These are phyloP conservation scores for Adansonia grandidieri DNA, from an alignment of 441 rosid genomes.

Conservation along the genomic window DNA sequence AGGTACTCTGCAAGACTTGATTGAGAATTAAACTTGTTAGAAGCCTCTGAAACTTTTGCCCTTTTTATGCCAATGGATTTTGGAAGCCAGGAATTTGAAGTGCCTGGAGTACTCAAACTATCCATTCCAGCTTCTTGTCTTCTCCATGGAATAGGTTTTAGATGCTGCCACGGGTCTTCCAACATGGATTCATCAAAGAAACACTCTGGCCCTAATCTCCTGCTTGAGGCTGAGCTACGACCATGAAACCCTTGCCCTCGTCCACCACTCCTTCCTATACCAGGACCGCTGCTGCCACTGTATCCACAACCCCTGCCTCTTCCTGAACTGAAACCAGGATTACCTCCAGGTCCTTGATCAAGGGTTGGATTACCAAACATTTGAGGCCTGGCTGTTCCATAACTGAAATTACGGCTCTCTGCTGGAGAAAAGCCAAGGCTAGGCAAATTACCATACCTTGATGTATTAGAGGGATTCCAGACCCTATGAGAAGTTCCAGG, in stretches of 20 bases:
- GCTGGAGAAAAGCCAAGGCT: constrained; percentile 39
- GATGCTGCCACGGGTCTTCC: constrained; percentile 74
- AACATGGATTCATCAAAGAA: constrained; percentile 66
- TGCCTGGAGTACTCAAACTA: constrained; percentile 29
- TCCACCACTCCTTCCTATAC: constrained; percentile 46
- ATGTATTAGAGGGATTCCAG: constrained; percentile 35
- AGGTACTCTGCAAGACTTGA: constrained; percentile 82
- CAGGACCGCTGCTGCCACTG: constrained; percentile 39
- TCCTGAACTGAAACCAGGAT: constrained; percentile 41
- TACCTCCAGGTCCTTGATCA: constrained; percentile 34
- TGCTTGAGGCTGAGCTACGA: constrained; percentile 31
- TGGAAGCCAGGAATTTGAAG: constrained; percentile 66
- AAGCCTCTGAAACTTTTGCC: constrained; percentile 48
- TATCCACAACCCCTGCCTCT: constrained; percentile 50
- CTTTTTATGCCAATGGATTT: constrained; percentile 52
- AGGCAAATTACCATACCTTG: constrained; percentile 24
- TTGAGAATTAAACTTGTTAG: constrained; percentile 45
- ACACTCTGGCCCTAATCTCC: constrained; percentile 42
- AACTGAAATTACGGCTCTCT: constrained; percentile 26
- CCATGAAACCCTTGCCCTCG: constrained; percentile 44
- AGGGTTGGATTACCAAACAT: constrained; percentile 43
- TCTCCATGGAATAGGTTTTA: constrained; percentile 66
- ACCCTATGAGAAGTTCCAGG: constrained; percentile 40
- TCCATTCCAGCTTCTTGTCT: constrained; percentile 35
- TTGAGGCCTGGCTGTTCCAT: constrained; percentile 41